Evolutionary conservation across 1,139 yeast species (phyloP).

Genomic region (Yamadazyma aaseri): DNA sequence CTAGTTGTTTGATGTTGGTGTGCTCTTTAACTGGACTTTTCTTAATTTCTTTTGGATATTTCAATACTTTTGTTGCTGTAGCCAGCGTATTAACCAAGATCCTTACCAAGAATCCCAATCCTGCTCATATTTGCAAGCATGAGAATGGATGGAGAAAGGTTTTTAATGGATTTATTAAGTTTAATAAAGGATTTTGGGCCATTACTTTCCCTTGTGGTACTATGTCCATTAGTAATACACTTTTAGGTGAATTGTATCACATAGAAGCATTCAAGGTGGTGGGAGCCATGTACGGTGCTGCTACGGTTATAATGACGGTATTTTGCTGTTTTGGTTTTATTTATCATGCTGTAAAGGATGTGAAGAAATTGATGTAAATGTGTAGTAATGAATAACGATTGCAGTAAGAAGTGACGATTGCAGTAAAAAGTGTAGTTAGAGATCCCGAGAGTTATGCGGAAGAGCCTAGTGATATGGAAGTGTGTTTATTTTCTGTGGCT

Average conservation of each 20-base stretch:
- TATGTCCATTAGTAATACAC: constrained; percentile 60
- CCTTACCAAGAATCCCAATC: constrained; percentile 28
- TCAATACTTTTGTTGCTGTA: constrained; percentile 58
- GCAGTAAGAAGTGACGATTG: too few species aligned
- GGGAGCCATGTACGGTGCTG: constrained; percentile 59
- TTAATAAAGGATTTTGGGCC: constrained; percentile 75
- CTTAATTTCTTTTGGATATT: constrained; percentile 60
- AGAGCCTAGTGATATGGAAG: too few species aligned
- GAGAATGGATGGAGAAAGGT: constrained; percentile 14
- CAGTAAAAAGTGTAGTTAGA: too few species aligned
- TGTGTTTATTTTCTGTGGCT: too few species aligned
- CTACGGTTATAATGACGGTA: constrained; percentile 26
- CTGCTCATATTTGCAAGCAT: constrained; percentile 17
- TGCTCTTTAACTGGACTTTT: constrained; percentile 40
- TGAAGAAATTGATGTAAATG: too few species aligned
- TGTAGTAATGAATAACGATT: too few species aligned
- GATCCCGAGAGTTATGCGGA: too few species aligned
- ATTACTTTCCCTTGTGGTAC: constrained; percentile 92
- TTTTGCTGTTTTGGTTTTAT: constrained; percentile 31
- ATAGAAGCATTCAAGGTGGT: constrained; percentile 57
- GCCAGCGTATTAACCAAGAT: constrained; percentile 40
- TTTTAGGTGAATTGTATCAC: constrained; percentile 41
- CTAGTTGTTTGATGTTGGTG: constrained; percentile 18
- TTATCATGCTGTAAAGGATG: constrained; percentile 13
- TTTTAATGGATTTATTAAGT: constrained; percentile 35